Base-by-base conservation (phyloP, 2,329 filamentous ascomycete genomes). In the Venturiaceae sp. region DNA sequence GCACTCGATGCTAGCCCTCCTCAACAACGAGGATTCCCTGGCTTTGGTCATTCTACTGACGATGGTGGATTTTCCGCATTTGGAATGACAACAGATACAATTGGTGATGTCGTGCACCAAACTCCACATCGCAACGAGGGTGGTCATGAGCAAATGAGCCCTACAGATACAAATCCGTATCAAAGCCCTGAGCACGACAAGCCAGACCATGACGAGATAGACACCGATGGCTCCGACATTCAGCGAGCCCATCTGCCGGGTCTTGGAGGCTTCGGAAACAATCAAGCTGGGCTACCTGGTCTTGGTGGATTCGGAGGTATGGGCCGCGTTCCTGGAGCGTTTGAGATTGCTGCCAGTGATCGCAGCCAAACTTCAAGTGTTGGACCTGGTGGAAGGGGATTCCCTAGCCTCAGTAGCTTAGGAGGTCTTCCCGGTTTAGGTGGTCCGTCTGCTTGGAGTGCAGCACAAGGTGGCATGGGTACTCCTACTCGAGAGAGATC, bases 151-250 rank as follows among this genome's bases (percentile, higher is more conserved):
- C 87, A 88, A 0, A 83, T 90, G 67, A 97, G 92, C 69, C 94
- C 94, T 11, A 94, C 92, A 0, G 90, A 95, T 67, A 97, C 94
- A 3, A 99, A 99, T 68, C 94, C 94, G 1, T 99, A 94, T 69
- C 89, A 92, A 63, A 97, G 92, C 70, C 94, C 94, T 2, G 84
- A 88, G 7, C 88, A 86, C 37, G 87, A 91, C 28, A 84, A 84
- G 33, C 44, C 44, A 55, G 36, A 33, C 47, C 77, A 77, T 5
- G 84, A 89, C 53, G 82, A 82, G 19, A 81, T 84, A 60, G 80
- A 82, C 62, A 74, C 77, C 5, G 77, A 79, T 55, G 80, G 80
- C 28, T 77, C 80, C 53, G 78, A 80, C 61, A 77, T 79, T 55
- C 76, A 78, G 57, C 75, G 77, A 69, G 75, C 63, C 67, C 75